Base-by-base conservation (phyloP, 2,329 filamentous ascomycete genomes). In the Iodosphaeria phyllophila region DNA sequence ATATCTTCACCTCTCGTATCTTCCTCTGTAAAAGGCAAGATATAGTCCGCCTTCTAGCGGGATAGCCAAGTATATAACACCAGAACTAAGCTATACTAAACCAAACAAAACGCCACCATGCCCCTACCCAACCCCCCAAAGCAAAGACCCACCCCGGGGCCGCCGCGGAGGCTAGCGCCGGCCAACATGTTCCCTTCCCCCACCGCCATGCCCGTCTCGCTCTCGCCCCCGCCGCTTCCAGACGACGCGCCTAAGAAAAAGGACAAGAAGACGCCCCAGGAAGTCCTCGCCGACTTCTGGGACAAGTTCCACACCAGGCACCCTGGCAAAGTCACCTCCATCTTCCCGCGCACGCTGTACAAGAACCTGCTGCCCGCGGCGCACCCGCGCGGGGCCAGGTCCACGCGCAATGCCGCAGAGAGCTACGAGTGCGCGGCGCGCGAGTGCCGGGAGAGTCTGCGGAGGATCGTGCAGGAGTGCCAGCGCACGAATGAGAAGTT, bases 401-500 rank as follows among this genome's bases (percentile, higher is more conserved):
- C 42, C 19, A 35, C 38, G 22, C 43, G 45, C 23, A 53, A 56
- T 22, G 53, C 52, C 7, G 45, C 43, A 9, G 45, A 52, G 22
- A 50, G 45, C 32, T 58, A 58, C 31, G 49, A 55, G 30, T 40
- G 43, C 4, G 54, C 53, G 8, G 47, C 51, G 3, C 16, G 17
- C 5, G 45, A 51, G 23, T 58, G 54, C 30, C 43, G 46, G 15
- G 48, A 47, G 23, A 45, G 42, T 20, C 52, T 58, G 10, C 40
- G 36, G 18, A 45, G 48, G 18, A 45, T 55, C 26, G 44, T 76
- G 19, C 40, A 40, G 20, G 51, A 56, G 31, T 58, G 52, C 36
- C 38, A 48, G 20, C 50, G 51, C 15, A 56, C 50, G 13, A 58
- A 58, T 31, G 44, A 52, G 28, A 57, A 54, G 37, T 57, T 51